Conservation (phyloP, 257 asterid genomes). For the Nyctanthes arbortristis region DNA sequence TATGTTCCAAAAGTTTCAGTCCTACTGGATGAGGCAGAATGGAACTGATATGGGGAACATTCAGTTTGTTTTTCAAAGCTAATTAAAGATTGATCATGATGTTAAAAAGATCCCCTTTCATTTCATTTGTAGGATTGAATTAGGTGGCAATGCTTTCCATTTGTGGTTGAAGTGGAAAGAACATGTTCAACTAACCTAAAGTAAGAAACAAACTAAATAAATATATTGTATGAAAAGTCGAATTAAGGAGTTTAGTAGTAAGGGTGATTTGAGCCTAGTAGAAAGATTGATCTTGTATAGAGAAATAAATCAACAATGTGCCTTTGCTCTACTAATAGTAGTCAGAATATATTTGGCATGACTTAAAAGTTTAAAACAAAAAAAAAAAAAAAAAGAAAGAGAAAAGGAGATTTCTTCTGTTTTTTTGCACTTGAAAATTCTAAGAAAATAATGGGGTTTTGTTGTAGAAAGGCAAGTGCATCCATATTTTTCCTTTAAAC, state of each 20-base stretch:
- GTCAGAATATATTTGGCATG: not conserved
- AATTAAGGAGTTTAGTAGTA: conserved; percentile 4
- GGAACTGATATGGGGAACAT: conserved; percentile 30
- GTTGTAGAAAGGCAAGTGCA: too few species aligned
- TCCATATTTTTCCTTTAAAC: too few species aligned
- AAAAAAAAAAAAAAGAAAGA: too few species aligned
- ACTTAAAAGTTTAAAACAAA: not conserved
- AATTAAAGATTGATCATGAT: conserved; percentile 27
- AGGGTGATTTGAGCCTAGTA: too few species aligned
- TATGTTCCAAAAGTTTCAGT: conserved; percentile 32
- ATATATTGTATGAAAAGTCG: not conserved
- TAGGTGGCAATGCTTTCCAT: conserved; percentile 59
- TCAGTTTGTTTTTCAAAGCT: conserved; percentile 32
- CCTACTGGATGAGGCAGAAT: conserved; percentile 35
- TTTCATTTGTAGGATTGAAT: conserved; percentile 32
- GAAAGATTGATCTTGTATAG: not conserved
- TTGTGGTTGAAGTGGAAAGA: conserved; percentile 47
- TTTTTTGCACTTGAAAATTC: too few species aligned
- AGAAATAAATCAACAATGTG: not conserved
- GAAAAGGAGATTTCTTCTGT: not conserved
- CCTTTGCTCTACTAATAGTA: not conserved
- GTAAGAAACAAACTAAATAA: not conserved
- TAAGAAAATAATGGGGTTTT: not conserved
- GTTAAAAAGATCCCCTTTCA: conserved; percentile 35
- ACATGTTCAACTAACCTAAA: conserved; percentile 14